A percentile compares a stretch with the other conserved stretches of the same genome.
phyloP scores from a whole-genome alignment of 2,329 filamentous ascomycete species.

The Colletotrichum sp. region DNA sequence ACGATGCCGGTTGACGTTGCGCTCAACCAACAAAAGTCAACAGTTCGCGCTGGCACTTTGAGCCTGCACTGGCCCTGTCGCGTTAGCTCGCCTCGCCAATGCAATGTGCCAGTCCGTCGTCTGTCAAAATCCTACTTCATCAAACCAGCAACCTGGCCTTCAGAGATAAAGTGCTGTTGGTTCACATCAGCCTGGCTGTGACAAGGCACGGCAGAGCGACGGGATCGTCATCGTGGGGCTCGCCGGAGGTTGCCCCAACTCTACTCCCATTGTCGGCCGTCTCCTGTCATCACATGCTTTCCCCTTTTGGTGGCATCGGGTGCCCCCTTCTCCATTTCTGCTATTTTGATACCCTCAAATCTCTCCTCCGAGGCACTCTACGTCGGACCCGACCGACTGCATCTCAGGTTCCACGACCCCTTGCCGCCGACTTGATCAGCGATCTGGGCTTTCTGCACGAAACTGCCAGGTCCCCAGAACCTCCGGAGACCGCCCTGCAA shows the following conservation, averaged over 20 bases:
- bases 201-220: constrained; percentile 4
- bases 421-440: background rate
- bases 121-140: constrained; percentile 2
- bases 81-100: constrained; percentile 1
- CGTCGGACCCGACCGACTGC: constrained; percentile 5
- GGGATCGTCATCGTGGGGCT: constrained; percentile 8
- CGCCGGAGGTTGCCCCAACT: background rate
- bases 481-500: background rate
- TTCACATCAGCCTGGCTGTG: background rate
- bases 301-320: background rate
- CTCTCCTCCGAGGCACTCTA: background rate
- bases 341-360: background rate
- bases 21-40: background rate
- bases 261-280: background rate
- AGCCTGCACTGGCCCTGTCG: background rate
- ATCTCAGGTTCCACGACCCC: background rate
- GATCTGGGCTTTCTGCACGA: background rate
- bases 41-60: background rate
- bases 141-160: background rate
- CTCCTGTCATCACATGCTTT: constrained; percentile 14
- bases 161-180: background rate
- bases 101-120: background rate
- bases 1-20: constrained; percentile 6
- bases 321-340: background rate
- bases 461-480: background rate